Percentiles rank a stretch among this genome's conserved stretches.
phyloP scores from a whole-genome alignment of 2,329 filamentous ascomycete species.

The Aspergillus neoniger region DNA sequence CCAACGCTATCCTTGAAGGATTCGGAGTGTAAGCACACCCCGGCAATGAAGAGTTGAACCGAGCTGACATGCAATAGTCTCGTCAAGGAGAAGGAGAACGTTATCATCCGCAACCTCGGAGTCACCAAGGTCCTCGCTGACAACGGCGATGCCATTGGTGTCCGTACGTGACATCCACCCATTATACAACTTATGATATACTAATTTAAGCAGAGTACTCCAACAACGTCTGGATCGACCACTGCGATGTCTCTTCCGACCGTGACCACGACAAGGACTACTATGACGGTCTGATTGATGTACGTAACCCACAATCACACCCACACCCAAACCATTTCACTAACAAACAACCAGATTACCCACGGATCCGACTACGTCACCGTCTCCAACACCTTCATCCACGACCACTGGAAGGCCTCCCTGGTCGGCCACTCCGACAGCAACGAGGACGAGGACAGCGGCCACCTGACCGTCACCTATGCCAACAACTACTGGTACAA shows the following conservation, averaged over 20 bases:
- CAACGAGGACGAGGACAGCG: slow-evolving; percentile 61
- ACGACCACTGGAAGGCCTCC: slow-evolving; percentile 65
- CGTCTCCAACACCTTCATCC: slow-evolving; percentile 55
- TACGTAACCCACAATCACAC: slow-evolving; percentile 13
- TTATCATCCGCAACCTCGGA: slow-evolving; percentile 64
- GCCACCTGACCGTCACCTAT: slow-evolving; percentile 65
- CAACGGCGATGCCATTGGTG: slow-evolving; percentile 62
- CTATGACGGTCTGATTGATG: slow-evolving; percentile 68
- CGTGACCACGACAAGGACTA: slow-evolving; percentile 65
- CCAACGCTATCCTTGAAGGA: slow-evolving; percentile 58
- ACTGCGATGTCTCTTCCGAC: slow-evolving; percentile 65
- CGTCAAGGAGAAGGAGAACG: slow-evolving; percentile 58
- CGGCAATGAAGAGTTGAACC: too few relatives aligned
- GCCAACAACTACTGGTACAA: slow-evolving; percentile 67
- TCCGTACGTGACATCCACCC: slow-evolving; percentile 43
- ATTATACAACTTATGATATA: not conserved
- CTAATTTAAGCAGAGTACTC: slow-evolving; percentile 24
- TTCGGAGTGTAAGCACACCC: slow-evolving; percentile 29
- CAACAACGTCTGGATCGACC: slow-evolving; percentile 66
- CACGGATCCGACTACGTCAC: slow-evolving; percentile 62
- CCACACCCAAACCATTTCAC: not conserved
- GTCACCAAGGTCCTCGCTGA: slow-evolving; percentile 59
- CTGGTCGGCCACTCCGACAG: slow-evolving; percentile 61
- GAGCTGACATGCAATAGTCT: slow-evolving; percentile 44
- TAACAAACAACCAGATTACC: slow-evolving; percentile 42